Base-by-base conservation (phyloP, 495 filamentous ascomycete genomes). In the Neurospora cerealis region DNA sequence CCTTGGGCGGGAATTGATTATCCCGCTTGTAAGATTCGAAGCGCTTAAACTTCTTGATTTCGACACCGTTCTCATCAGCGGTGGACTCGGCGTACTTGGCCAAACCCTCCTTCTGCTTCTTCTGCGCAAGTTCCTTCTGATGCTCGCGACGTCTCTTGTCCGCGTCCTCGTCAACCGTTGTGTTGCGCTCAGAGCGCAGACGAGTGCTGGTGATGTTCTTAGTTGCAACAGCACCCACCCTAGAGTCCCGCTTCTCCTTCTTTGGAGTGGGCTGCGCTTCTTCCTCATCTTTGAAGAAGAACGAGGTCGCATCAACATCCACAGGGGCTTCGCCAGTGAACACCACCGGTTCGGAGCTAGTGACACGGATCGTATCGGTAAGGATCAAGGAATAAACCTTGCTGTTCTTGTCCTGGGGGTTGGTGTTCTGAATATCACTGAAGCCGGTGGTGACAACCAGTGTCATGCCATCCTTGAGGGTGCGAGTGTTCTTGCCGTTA, bases 1-100 rank as follows among this genome's bases (percentile, higher is more conserved):
- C 90, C 82, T 89, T 89, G 11, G 87, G 79, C 3, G 96, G 96
- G 69, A 99, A 89, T 79, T 98, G 95, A 77, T 95, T 97, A 81
- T 99, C 96, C 36, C 96, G 90, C 84, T 98, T 99, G 85, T 99
- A 99, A 1, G 96, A 98, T 82, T 98, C 96, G 79, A 98, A 99
- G 44, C 92, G 92, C 84, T 98, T 98, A 86, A 98, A 98, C 82
- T 93, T 94, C 86, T 98, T 98, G 80, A 95, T 89, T 69, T 93
- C 89, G 36, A 92, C 91, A n/a, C 95, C 95, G 79, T 97, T 97
- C 48, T 95, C 88, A 73, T 92, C 92, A 15, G 91, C 91, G 7
- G 92, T 93, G 7, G 92, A 91, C 76, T 90, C 87, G 69, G 92
- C 89, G 81, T 95, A 99, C 73, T 92, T 88, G 41, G 90, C 90